Conservation (phyloP, 306 rosid genomes). For the Cucurbita ficifolia region DNA sequence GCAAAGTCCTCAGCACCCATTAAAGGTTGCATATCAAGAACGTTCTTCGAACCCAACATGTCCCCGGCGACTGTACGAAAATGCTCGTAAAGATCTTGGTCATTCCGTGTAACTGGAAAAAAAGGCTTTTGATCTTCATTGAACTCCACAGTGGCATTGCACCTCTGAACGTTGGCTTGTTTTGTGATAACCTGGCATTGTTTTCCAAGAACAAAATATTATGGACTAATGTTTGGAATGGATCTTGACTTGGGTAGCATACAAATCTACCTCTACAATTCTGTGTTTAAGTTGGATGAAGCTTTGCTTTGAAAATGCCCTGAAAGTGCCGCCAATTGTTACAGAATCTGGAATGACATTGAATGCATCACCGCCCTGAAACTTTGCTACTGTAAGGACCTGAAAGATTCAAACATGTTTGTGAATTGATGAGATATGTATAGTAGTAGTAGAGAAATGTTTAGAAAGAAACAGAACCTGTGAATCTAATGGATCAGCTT, state of each 20-base stretch:
- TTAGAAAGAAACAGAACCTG: slow-evolving; percentile 29
- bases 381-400: slow-evolving; percentile 59
- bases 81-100: slow-evolving; percentile 19
- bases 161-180: slow-evolving; percentile 37
- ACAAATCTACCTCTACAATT: slow-evolving; percentile 39
- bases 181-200: slow-evolving; percentile 23
- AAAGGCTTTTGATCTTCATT: slow-evolving; percentile 7
- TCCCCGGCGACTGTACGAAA: slow-evolving; percentile 16
- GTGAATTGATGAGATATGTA: too few species aligned
- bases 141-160: slow-evolving; percentile 34
- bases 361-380: slow-evolving; percentile 73
- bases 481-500: slow-evolving; percentile 72
- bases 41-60: slow-evolving; percentile 17
- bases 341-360: slow-evolving; percentile 86
- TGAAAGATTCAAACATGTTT: slow-evolving; percentile 6
- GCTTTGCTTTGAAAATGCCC: slow-evolving; percentile 42
- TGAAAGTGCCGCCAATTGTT: slow-evolving; percentile 71
- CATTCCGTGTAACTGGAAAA: slow-evolving; percentile 20
- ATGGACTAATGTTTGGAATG: neutral
- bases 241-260: neutral
- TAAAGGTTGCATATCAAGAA: slow-evolving; percentile 8
- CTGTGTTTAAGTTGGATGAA: slow-evolving; percentile 33
- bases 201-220: neutral
- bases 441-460: too few species aligned
- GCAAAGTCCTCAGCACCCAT: slow-evolving; percentile 41